Evolutionary conservation across 1,284 basidiomycete species (phyloP).

Genomic region (Phenoliferia sp.): DNA sequence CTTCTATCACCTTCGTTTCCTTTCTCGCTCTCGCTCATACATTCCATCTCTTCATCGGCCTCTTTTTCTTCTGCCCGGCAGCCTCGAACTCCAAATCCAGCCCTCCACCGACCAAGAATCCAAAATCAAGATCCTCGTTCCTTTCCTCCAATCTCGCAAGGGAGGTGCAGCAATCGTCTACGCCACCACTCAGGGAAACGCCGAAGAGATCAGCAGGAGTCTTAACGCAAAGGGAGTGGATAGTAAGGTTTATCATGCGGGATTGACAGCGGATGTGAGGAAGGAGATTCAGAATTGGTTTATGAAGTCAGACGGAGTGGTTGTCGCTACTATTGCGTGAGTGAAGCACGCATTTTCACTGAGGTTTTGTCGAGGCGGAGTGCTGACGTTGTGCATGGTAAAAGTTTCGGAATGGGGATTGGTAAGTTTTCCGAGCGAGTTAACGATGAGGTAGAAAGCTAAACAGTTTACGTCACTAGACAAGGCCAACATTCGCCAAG

Average conservation of each 20-base stretch:
- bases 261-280: constrained; percentile 39
- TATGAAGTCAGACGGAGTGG: constrained; percentile 41
- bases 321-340: constrained; percentile 45
- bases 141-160: constrained; percentile 15
- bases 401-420: constrained; percentile 9
- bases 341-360: constrained; percentile 7
- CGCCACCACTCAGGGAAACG: constrained; percentile 40
- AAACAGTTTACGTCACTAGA: constrained; percentile 69
- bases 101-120: constrained; percentile 11
- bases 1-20: background rate
- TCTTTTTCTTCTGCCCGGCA: constrained; percentile 1
- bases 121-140: constrained; percentile 26
- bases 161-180: constrained; percentile 45
- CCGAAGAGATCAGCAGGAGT: constrained; percentile 40
- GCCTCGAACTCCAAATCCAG: constrained; percentile 14
- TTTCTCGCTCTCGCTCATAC: background rate
- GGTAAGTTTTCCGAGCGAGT: background rate
- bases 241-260: constrained; percentile 44
- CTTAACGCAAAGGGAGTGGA: constrained; percentile 36
- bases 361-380: constrained; percentile 18
- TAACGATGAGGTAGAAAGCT: constrained; percentile 59
- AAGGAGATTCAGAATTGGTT: constrained; percentile 41
- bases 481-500: constrained; percentile 72
- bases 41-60: background rate
- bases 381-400: background rate